Evolutionary conservation across 208 protist genomes (phyloP), one percentile per base, ranked within the genome.

Genomic region (Leishmania arabica): DNA sequence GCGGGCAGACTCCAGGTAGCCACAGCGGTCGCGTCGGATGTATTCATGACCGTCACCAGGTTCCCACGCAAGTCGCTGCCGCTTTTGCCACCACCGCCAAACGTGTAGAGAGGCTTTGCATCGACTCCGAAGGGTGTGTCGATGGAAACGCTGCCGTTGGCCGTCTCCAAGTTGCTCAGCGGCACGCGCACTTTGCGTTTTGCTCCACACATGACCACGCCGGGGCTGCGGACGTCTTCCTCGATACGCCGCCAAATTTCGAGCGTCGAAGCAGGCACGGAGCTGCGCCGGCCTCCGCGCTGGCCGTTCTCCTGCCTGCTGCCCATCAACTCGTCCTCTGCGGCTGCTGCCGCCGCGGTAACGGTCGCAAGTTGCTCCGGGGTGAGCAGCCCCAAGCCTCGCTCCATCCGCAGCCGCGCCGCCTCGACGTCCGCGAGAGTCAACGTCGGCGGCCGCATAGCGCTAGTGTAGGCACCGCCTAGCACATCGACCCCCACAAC

Each of bases 401-500:
- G 82, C 65, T 89, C 83, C 42, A 86, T 70, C 37, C 93, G 90
- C 42, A 85, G 58, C 66, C 88, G 88, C 70, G 95, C 93, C 24
- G 87, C 86, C 42, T 92, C 89, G 19, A 98, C 93, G 40, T 97
- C 86, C 1, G 56, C 75, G 24, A 89, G 74, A 4, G 64, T 76
- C 75, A 98, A 86, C 37, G 91, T 87, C 42, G 90, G 76, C 24
- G 97, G 95, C 1, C 95, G 95, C 27, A 70, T 56, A 37, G 85
- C 74, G 27, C 65, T 70, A 24, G 86, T 89, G 93, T 97, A 98
- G 62, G 87, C 95, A 45, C 90, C 91, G 60, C 97, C 97, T 69
- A 98, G 92, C 3, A 96, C 83, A 80, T 99, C 95, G 24, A 98
- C 81, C 69, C 84, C 88, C 3, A 97, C 79, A 37, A 89, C 83